These are phyloP conservation scores for Chloranthus sessilifolius DNA, from an alignment of 164 flowering plant species.

Conservation along the genomic window DNA sequence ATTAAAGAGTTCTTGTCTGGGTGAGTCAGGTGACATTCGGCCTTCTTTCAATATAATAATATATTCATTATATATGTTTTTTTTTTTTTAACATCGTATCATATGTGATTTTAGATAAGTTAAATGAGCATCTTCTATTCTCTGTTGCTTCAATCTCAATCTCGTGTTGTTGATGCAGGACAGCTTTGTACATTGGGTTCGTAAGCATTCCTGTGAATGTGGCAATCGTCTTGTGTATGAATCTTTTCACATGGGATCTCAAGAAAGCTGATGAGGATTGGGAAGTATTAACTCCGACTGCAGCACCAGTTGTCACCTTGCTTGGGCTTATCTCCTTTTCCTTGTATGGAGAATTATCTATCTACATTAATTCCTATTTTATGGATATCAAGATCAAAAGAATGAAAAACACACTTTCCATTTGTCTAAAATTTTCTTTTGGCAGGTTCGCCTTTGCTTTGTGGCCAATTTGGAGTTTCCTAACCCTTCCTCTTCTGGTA, in stretches of 20 bases:
- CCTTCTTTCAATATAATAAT: not conserved
- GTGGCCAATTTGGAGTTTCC: conserved; percentile 95
- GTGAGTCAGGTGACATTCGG: not conserved
- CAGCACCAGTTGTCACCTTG: conserved; percentile 54
- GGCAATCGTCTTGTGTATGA: conserved; percentile 46
- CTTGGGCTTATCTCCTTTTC: conserved; percentile 70
- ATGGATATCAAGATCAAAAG: not conserved
- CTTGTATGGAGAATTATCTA: conserved; percentile 47
- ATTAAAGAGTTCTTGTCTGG: not conserved
- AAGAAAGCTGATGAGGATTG: conserved; percentile 62
- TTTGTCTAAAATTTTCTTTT: conserved; percentile 18
- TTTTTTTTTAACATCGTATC: too few species aligned
- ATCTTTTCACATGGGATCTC: conserved; percentile 44
- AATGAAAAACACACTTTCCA: not conserved
- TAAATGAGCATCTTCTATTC: not conserved
- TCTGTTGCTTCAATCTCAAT: not conserved
- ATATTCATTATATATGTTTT: not conserved
- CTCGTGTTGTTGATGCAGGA: conserved; percentile 34
- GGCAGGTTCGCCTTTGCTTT: conserved; percentile 73
- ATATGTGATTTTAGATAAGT: not conserved
- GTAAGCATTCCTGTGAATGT: conserved; percentile 44
- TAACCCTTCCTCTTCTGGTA: conserved; percentile 93
- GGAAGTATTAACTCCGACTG: conserved; percentile 53
- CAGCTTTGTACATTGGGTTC: conserved; percentile 72
- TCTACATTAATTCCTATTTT: not conserved